phyloP scores from a whole-genome alignment of 106 monocot genomes.

The Dioscorea alata region DNA sequence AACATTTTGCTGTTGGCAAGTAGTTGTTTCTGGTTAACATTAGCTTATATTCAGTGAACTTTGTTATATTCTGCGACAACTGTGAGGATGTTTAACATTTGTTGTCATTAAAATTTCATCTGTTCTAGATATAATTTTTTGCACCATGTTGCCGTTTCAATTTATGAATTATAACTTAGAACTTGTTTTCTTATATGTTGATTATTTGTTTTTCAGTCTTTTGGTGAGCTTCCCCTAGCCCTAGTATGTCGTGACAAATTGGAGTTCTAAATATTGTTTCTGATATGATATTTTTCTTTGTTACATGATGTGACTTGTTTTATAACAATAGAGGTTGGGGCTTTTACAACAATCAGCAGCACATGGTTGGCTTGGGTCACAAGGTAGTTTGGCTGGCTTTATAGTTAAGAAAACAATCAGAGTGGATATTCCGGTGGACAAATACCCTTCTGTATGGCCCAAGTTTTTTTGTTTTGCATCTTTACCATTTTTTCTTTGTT shows the following conservation, averaged over 20 bases:
- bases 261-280: background rate
- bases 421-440: slow-evolving; percentile 90
- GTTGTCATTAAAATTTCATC: too few species aligned
- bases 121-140: too few species aligned
- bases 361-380: slow-evolving; percentile 76
- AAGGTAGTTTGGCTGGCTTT: slow-evolving; percentile 69
- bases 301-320: background rate
- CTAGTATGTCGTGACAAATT: background rate
- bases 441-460: slow-evolving; percentile 79
- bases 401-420: slow-evolving; percentile 88
- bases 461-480: slow-evolving; percentile 1
- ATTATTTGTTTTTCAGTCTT: background rate
- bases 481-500: background rate
- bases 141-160: too few species aligned
- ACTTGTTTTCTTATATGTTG: background rate
- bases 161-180: too few species aligned
- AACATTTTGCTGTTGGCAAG: too few species aligned
- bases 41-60: too few species aligned
- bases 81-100: too few species aligned
- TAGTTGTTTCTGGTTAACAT: too few species aligned
- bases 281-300: background rate
- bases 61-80: too few species aligned
- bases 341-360: slow-evolving; percentile 46
- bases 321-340: slow-evolving; percentile 39
- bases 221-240: background rate